A percentile compares a stretch with the other conserved stretches of the same genome.
Conservation (phyloP, 768 basidiomycete genomes). For the Russula sp. region DNA sequence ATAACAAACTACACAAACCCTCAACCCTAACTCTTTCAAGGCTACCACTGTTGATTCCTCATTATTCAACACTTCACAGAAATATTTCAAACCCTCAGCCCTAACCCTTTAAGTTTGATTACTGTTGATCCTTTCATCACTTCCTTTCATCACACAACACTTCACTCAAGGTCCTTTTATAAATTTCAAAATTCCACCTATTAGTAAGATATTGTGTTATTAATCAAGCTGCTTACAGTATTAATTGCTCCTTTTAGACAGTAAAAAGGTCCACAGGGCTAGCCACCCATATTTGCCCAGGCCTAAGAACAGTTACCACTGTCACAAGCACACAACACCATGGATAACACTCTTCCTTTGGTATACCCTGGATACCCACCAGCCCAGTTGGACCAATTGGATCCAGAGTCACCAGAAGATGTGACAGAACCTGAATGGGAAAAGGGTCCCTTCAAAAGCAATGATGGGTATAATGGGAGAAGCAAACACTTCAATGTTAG, state of each 20-base stretch:
- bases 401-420: background rate
- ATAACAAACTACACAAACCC: background rate
- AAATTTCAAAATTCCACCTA: constrained; percentile 14
- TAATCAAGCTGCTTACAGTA: background rate
- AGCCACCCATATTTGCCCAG: background rate
- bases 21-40: background rate
- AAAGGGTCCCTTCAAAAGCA: background rate
- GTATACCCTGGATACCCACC: background rate
- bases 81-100: background rate
- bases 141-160: background rate
- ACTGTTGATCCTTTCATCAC: no score
- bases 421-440: background rate
- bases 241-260: background rate
- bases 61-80: no score
- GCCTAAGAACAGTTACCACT: background rate
- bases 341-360: background rate
- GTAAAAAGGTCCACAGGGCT: background rate
- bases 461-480: background rate
- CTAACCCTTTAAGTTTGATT: no score
- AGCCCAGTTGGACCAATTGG: background rate
- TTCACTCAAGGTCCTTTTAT: no score
- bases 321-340: background rate
- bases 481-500: background rate
- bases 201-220: constrained; percentile 1
- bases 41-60: no score